Evolutionary conservation across 2,329 filamentous ascomycete genomes (phyloP).

Genomic region (Neurospora sp.): DNA sequence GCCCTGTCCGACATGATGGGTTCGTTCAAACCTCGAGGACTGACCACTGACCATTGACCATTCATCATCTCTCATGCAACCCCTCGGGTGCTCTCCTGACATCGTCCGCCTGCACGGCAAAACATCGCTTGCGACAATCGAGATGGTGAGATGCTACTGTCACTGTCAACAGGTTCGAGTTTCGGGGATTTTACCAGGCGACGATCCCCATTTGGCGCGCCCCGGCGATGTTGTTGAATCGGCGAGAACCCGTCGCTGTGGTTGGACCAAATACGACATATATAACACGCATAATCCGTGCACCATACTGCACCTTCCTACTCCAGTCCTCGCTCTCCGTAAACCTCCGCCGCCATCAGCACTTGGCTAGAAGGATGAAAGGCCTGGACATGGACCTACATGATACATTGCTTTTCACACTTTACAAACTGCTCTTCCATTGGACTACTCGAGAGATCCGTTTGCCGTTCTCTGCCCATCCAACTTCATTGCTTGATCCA

Average conservation of each 20-base stretch:
- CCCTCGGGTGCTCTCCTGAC: background rate
- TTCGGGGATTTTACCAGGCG: background rate
- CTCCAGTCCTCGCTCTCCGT: background rate
- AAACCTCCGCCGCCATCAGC: background rate
- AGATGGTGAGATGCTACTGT: background rate
- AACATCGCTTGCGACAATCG: background rate
- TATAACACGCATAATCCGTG: conserved; percentile 8
- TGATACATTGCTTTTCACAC: background rate
- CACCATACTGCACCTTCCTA: background rate
- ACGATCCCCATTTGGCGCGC: conserved; percentile 16
- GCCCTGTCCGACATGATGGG: background rate
- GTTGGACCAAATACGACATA: conserved; percentile 32
- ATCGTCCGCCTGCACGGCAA: background rate
- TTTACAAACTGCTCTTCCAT: background rate
- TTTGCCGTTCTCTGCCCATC: background rate
- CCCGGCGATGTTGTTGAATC: conserved; percentile 6
- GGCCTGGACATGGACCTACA: background rate
- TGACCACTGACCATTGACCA: background rate
- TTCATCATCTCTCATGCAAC: background rate
- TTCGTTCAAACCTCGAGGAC: background rate
- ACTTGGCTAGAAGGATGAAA: background rate
- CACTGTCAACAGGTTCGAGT: background rate
- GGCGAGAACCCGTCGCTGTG: conserved; percentile 18
- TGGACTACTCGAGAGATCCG: background rate
- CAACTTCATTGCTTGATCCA: background rate